Evolutionary conservation across 2,329 filamentous ascomycete genomes (phyloP), one percentile per base, ranked within the genome.

Genomic region (Fusarium armeniacum): DNA sequence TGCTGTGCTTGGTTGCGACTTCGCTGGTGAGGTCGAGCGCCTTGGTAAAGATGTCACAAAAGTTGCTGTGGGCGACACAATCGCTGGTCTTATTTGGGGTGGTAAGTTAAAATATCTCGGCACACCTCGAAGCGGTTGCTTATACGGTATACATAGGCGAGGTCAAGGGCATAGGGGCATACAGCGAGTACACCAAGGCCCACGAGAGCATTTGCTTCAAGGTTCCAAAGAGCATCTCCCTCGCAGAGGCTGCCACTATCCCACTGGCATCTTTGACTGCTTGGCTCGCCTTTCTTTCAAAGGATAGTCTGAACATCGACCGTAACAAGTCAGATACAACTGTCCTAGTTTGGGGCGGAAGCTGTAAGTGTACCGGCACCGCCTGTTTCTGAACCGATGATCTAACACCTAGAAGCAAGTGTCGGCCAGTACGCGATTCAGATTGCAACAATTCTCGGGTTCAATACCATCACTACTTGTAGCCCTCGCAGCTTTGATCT

Each of bases 321-420:
- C 59, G 67, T 33, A 49, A 49, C 4, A 52, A 46, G 2, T 35
- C 59, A 1, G 49, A 62, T 11, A 54, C 55, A 3, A 51, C 62
- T 5, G 70, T 85, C 6, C 73, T 85, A 7, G 75, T 84, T 16
- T 84, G 80, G 80, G 82, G 80, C 24, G 82, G 81, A 35, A 83
- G 81, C 38, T 83, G 81, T 78, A 75, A 72, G 75, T 76, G 6
- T n/a, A 45, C 9, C 16, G 15, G 12, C 24, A 28, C 12, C 24
- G 33, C 33, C 24, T 46, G 30, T 16, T 40, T 46, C 12, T 11
- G 26, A 26, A n/a, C 18, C 12, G 18, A 9, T 12, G 12, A 5
- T 11, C 22, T 54, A 24, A 53, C 36, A 32, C 11, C 12, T n/a
- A 15, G n/a, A 45, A 81, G 79, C 79, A 24, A 81, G 78, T 44